Conservation (phyloP, 2,329 filamentous ascomycete genomes). For the Didymella segeticola region DNA sequence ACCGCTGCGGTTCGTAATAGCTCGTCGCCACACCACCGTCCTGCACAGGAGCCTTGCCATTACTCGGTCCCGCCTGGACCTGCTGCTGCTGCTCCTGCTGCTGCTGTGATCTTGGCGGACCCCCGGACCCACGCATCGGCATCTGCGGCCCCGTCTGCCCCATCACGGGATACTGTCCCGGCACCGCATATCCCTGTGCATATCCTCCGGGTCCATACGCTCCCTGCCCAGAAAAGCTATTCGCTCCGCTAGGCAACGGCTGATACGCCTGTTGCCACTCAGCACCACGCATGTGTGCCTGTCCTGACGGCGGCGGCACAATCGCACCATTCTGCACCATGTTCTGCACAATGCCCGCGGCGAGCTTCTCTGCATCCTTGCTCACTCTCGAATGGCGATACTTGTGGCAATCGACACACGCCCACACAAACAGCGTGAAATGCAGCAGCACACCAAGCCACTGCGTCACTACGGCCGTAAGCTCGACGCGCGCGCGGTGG, state of each 20-base stretch:
- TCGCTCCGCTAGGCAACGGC: background rate
- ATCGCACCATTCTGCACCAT: constrained; percentile 43
- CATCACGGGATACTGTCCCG: background rate
- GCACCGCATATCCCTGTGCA: background rate
- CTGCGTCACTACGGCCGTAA: constrained; percentile 40
- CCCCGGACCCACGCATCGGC: background rate
- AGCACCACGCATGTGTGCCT: constrained; percentile 9
- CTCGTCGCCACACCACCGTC: background rate
- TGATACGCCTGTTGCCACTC: constrained; percentile 4
- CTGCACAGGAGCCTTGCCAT: constrained; percentile 7
- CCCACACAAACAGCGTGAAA: constrained; percentile 48
- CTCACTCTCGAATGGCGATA: constrained; percentile 30
- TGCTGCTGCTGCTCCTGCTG: background rate
- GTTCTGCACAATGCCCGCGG: constrained; percentile 42
- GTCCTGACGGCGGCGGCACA: constrained; percentile 32
- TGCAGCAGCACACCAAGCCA: constrained; percentile 41
- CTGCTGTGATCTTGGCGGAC: background rate
- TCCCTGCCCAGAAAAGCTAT: background rate
- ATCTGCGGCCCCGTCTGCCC: background rate
- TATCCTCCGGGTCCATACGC: background rate
- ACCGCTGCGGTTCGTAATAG: constrained; percentile 15
- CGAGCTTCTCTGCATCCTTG: constrained; percentile 43
- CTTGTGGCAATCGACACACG: constrained; percentile 45
- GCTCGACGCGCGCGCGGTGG: constrained; percentile 27
- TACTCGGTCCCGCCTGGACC: background rate